phyloP scores from a whole-genome alignment of 1,284 basidiomycete genomes.

The Flammula alnicola region DNA sequence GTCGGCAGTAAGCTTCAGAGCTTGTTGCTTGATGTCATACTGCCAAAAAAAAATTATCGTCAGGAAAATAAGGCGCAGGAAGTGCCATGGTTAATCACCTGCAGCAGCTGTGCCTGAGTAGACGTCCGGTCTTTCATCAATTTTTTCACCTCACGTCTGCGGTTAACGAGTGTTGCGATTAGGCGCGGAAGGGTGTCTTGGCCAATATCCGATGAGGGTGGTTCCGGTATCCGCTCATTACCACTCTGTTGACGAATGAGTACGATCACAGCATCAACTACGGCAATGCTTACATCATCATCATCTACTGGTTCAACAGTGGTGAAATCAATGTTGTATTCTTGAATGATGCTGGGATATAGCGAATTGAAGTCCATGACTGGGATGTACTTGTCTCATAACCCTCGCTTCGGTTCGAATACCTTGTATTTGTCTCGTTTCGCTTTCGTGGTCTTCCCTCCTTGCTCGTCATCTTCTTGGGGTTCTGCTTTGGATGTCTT shows the following conservation, averaged over 20 bases:
- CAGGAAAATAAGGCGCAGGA: neutral
- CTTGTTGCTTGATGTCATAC: slow-evolving; percentile 98
- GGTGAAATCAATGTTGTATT: slow-evolving; percentile 99
- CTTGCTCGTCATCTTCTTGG: slow-evolving; percentile 67
- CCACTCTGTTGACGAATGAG: slow-evolving; percentile 56
- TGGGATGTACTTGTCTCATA: slow-evolving; percentile 97
- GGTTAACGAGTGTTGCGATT: slow-evolving; percentile 92
- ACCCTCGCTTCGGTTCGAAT: slow-evolving; percentile 93
- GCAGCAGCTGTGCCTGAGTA: slow-evolving; percentile 78
- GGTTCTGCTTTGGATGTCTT: slow-evolving; percentile 72
- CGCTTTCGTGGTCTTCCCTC: slow-evolving; percentile 58
- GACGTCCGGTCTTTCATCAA: slow-evolving; percentile 93
- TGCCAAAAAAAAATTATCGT: slow-evolving; percentile 34
- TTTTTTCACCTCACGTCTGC: slow-evolving; percentile 90
- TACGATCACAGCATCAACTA: neutral
- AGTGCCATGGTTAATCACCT: slow-evolving; percentile 63
- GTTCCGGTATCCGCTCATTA: slow-evolving; percentile 89
- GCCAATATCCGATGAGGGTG: slow-evolving; percentile 72
- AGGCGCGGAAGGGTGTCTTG: slow-evolving; percentile 95
- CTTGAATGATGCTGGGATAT: slow-evolving; percentile 99
- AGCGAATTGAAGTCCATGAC: slow-evolving; percentile 99
- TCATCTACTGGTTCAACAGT: slow-evolving; percentile 83
- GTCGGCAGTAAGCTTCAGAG: slow-evolving; percentile 97
- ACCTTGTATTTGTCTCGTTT: slow-evolving; percentile 99
- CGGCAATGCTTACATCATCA: slow-evolving; percentile 51